Conservation (phyloP, 371 early-diverging fungal genomes). For the Haplosporangium sp. region DNA sequence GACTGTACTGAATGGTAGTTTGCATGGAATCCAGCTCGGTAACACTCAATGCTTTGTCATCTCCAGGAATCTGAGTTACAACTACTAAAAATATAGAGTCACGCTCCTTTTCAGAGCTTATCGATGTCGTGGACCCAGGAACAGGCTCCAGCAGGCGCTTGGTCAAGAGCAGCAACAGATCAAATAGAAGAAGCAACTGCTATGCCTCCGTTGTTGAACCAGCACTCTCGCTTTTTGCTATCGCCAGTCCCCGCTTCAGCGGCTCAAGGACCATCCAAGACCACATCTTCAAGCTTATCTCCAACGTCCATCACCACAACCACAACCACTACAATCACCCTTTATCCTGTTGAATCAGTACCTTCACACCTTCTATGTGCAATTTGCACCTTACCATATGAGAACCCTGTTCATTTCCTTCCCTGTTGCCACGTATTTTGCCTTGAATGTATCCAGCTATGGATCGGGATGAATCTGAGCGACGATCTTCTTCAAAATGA, state of each 20-base stretch:
- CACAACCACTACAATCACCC: slow-evolving; percentile 18
- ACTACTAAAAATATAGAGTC: background rate
- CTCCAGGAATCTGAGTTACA: background rate
- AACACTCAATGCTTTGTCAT: slow-evolving; percentile 1
- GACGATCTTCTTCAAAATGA: slow-evolving; percentile 51
- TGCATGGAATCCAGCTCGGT: background rate
- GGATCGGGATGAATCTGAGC: slow-evolving; percentile 61
- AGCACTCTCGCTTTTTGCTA: slow-evolving; percentile 25
- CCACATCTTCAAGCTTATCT: background rate
- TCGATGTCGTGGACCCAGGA: slow-evolving; percentile 22
- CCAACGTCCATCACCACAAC: slow-evolving; percentile 5
- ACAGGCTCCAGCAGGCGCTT: slow-evolving; percentile 1
- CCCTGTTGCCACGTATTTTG: slow-evolving; percentile 76
- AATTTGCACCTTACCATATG: slow-evolving; percentile 66
- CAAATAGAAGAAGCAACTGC: background rate
- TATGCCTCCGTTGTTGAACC: slow-evolving; percentile 6
- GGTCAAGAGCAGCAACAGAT: slow-evolving; percentile 1
- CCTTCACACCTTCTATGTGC: slow-evolving; percentile 60
- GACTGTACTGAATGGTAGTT: background rate
- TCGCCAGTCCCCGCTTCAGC: slow-evolving; percentile 43
- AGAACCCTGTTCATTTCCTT: slow-evolving; percentile 64
- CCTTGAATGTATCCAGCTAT: slow-evolving; percentile 68
- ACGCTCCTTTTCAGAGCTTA: background rate
- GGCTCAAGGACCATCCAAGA: slow-evolving; percentile 14
- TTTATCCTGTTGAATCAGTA: slow-evolving; percentile 43